A percentile compares a stretch with the other conserved stretches of the same genome.
Evolutionary conservation across 2,329 filamentous ascomycete genomes (phyloP).

Genomic region (Trichoderma harzianum): DNA sequence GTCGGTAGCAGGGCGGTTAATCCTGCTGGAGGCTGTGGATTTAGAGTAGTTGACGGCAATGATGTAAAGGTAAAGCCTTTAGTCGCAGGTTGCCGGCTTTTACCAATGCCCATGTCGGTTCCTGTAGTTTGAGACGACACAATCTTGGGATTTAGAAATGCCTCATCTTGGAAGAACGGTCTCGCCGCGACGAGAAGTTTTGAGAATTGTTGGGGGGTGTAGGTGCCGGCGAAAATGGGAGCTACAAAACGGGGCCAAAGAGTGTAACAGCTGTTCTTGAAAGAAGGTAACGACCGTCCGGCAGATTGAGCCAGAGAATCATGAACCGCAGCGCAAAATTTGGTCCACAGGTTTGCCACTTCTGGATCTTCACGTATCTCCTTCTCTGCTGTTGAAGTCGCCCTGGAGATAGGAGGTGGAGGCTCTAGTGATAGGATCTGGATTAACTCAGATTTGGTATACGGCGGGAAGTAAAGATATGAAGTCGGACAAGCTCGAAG

Average conservation of each 20-base stretch:
- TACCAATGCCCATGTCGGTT: not conserved
- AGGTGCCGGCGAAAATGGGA: slow-evolving; percentile 71
- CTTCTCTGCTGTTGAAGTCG: slow-evolving; percentile 20
- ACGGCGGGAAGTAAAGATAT: slow-evolving; percentile 79
- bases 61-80: not conserved
- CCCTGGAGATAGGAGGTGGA: slow-evolving; percentile 47
- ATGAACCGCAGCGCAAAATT: slow-evolving; percentile 81
- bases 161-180: slow-evolving; percentile 68
- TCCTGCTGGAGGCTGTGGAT: slow-evolving; percentile 33
- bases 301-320: slow-evolving; percentile 81
- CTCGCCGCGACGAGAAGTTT: slow-evolving; percentile 72
- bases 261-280: slow-evolving; percentile 64
- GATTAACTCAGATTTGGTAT: slow-evolving; percentile 76
- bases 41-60: not conserved
- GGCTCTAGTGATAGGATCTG: slow-evolving; percentile 64
- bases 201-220: slow-evolving; percentile 76
- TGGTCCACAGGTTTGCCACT: slow-evolving; percentile 69
- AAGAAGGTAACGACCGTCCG: slow-evolving; percentile 72
- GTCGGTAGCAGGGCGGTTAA: slow-evolving; percentile 62
- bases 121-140: slow-evolving; percentile 30
- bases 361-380: slow-evolving; percentile 36
- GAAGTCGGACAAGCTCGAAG: slow-evolving; percentile 69
- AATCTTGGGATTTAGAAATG: slow-evolving; percentile 64
- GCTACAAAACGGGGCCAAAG: slow-evolving; percentile 84
- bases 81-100: not conserved